phyloP scores from a whole-genome alignment of 2,329 filamentous ascomycete species.

The Bipolaris oryzae region DNA sequence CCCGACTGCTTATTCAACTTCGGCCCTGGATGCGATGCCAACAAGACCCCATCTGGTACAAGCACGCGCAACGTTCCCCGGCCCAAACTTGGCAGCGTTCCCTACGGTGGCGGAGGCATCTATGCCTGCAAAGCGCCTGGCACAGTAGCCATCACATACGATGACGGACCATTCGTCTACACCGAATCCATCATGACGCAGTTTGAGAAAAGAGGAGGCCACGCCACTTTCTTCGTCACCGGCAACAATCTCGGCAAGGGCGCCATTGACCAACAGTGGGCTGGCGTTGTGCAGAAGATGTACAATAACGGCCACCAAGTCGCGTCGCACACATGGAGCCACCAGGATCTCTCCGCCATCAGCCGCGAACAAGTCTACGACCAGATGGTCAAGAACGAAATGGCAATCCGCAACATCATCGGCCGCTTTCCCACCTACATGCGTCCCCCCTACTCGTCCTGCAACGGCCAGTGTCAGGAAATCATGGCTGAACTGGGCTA shows the following conservation, averaged over 20 bases:
- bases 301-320: conserved; percentile 63
- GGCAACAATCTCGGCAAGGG: conserved; percentile 63
- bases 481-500: conserved; percentile 57
- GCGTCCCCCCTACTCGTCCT: conserved; percentile 57
- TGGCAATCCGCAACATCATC: conserved; percentile 61
- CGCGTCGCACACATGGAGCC: conserved; percentile 64
- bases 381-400: conserved; percentile 61
- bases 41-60: conserved; percentile 59
- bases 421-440: conserved; percentile 63
- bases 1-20: conserved; percentile 67
- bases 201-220: conserved; percentile 63
- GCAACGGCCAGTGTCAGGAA: conserved; percentile 49
- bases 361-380: conserved; percentile 52
- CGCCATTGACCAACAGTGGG: conserved; percentile 61
- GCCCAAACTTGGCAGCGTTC: conserved; percentile 59
- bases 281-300: conserved; percentile 61
- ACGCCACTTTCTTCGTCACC: conserved; percentile 71
- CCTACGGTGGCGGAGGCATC: conserved; percentile 64
- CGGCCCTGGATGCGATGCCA: conserved; percentile 60
- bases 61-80: conserved; percentile 61
- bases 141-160: conserved; percentile 69
- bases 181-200: conserved; percentile 66
- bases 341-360: conserved; percentile 55
- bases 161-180: conserved; percentile 69
- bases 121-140: conserved; percentile 60